Percentiles rank a stretch among this genome's conserved stretches.
Evolutionary conservation across 257 asterid species (phyloP).

Genomic region (Solanum microdontum): DNA sequence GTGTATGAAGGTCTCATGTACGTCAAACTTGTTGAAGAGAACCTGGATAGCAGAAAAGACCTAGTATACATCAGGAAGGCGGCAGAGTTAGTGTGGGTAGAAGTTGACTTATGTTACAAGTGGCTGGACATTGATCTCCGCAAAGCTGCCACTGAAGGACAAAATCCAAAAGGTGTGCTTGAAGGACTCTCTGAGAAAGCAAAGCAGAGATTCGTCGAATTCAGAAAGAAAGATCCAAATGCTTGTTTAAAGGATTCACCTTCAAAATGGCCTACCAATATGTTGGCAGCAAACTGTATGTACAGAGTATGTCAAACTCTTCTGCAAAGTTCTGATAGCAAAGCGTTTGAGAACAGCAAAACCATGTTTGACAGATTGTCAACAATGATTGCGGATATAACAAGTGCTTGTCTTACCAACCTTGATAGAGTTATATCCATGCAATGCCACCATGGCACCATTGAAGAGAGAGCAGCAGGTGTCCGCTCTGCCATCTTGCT

Average conservation of each 20-base stretch:
- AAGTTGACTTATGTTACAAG: neutral
- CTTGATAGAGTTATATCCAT: constrained; percentile 7
- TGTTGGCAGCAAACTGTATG: constrained; percentile 26
- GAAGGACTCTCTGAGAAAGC: constrained; percentile 6
- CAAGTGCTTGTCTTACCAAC: constrained; percentile 15
- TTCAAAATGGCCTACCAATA: constrained; percentile 4
- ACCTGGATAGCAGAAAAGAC: neutral
- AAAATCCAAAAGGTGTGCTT: constrained; percentile 1
- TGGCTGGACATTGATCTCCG: constrained; percentile 16
- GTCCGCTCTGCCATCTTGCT: constrained; percentile 19
- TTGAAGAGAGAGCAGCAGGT: constrained; percentile 21
- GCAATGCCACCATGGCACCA: constrained; percentile 10
- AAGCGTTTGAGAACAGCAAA: neutral
- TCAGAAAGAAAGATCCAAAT: neutral
- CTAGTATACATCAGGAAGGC: constrained; percentile 1
- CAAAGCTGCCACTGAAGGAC: neutral
- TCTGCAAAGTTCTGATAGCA: neutral
- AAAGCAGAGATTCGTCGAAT: neutral
- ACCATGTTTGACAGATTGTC: constrained; percentile 12
- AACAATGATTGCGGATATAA: constrained; percentile 15
- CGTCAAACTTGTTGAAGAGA: constrained; percentile 10
- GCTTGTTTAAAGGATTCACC: constrained; percentile 6
- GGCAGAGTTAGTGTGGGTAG: constrained; percentile 11
- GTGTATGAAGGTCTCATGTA: constrained; percentile 10
- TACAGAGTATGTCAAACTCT: constrained; percentile 14